These are phyloP conservation scores for Penstemon barbatus DNA, from an alignment of 257 asterid species.

Conservation along the genomic window DNA sequence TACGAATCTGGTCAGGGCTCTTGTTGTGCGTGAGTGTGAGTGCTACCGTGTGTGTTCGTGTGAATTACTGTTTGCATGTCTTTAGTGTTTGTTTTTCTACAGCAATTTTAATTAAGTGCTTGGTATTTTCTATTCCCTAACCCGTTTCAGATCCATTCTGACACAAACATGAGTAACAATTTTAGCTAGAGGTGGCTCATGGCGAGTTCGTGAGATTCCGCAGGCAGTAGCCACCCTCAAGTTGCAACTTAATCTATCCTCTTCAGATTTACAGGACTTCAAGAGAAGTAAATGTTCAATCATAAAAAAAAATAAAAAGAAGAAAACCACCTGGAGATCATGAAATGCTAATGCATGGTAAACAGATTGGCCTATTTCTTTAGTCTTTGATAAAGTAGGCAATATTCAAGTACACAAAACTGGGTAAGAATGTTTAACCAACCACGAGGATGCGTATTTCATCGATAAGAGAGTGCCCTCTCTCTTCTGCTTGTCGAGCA, in stretches of 20 bases:
- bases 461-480: constrained; percentile 87
- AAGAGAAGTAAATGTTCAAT: neutral
- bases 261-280: constrained; percentile 1
- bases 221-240: neutral
- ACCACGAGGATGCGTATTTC: constrained; percentile 96
- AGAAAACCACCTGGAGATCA: constrained; percentile 23
- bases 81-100: no score
- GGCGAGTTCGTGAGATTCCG: no score
- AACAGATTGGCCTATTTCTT: constrained; percentile 19
- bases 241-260: constrained; percentile 15
- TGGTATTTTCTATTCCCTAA: no score
- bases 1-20: no score
- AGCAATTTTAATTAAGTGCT: no score
- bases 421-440: constrained; percentile 32
- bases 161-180: no score
- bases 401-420: constrained; percentile 6
- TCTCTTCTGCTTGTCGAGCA: constrained; percentile 90
- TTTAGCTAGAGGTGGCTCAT: no score
- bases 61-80: no score
- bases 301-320: constrained; percentile 3
- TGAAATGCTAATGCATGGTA: constrained; percentile 13
- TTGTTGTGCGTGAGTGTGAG: no score
- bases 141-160: no score
- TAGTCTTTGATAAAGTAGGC: constrained; percentile 7
- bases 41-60: no score